phyloP scores from a whole-genome alignment of 441 rosid species.

The Jatropha podagrica region DNA sequence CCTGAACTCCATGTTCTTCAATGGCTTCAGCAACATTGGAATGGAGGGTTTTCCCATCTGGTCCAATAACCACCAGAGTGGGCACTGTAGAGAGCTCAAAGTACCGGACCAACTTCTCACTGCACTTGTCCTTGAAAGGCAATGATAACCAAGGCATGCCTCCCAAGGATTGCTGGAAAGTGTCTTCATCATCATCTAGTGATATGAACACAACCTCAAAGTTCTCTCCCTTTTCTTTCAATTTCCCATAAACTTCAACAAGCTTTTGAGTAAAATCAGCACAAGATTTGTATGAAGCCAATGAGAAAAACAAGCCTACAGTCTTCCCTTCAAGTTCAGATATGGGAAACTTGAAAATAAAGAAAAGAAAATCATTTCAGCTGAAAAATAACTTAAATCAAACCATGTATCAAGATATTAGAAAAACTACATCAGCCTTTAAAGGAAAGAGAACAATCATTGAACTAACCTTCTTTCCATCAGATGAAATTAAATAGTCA shows the following conservation, averaged over 20 bases:
- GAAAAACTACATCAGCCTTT: neutral
- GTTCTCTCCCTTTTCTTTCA: slow-evolving; percentile 54
- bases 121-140: slow-evolving; percentile 58
- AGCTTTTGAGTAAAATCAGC: slow-evolving; percentile 52
- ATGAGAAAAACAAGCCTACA: slow-evolving; percentile 56
- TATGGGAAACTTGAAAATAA: slow-evolving; percentile 45
- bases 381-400: neutral
- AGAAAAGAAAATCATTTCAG: slow-evolving; percentile 20
- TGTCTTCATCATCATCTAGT: slow-evolving; percentile 59
- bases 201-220: slow-evolving; percentile 69
- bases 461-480: slow-evolving; percentile 50
- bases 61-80: slow-evolving; percentile 64
- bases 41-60: slow-evolving; percentile 68
- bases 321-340: slow-evolving; percentile 69
- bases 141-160: slow-evolving; percentile 64
- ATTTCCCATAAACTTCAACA: slow-evolving; percentile 49
- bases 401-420: neutral
- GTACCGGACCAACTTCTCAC: slow-evolving; percentile 48
- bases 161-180: slow-evolving; percentile 46
- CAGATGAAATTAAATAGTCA: slow-evolving; percentile 51
- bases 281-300: slow-evolving; percentile 32
- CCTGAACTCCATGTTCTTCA: slow-evolving; percentile 57
- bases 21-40: slow-evolving; percentile 62
- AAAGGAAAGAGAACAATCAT: neutral
- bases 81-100: slow-evolving; percentile 64